phyloP scores from a whole-genome alignment of 2,329 filamentous ascomycete species.

The Diaporthe vaccinii region DNA sequence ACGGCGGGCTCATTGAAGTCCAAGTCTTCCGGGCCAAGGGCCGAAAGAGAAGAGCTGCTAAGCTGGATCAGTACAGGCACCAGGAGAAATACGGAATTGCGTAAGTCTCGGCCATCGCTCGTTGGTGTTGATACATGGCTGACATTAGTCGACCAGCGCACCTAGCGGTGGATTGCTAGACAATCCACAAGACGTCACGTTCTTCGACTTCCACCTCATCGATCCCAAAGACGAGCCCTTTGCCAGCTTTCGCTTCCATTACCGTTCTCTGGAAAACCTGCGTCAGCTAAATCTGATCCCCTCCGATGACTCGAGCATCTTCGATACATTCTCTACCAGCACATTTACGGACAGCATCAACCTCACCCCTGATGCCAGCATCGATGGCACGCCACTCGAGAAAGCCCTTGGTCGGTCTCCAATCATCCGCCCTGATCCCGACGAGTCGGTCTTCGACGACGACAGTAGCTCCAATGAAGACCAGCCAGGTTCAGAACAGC shows the following conservation, averaged over 20 bases:
- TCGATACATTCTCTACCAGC: constrained; percentile 19
- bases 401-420: not conserved
- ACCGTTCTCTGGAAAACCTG: constrained; percentile 66
- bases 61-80: constrained; percentile 58
- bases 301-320: constrained; percentile 35
- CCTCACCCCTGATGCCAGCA: not conserved
- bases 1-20: constrained; percentile 69
- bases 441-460: constrained; percentile 36
- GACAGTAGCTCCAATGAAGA: constrained; percentile 5
- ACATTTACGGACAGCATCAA: constrained; percentile 5
- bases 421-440: not conserved
- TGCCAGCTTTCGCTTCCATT: constrained; percentile 68
- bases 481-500: not conserved
- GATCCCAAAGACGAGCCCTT: constrained; percentile 67
- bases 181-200: constrained; percentile 62
- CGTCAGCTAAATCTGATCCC: constrained; percentile 62
- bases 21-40: constrained; percentile 65
- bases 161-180: constrained; percentile 67
- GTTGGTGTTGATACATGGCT: constrained; percentile 18
- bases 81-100: constrained; percentile 66
- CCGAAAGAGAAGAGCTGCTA: constrained; percentile 58
- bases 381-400: not conserved
- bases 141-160: constrained; percentile 53
- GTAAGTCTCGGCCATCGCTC: constrained; percentile 53
- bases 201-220: constrained; percentile 65